A percentile compares a stretch with the other conserved stretches of the same genome.
Conservation (phyloP, 176 grass and related monocot genomes). For the Phoenix dactylifera region DNA sequence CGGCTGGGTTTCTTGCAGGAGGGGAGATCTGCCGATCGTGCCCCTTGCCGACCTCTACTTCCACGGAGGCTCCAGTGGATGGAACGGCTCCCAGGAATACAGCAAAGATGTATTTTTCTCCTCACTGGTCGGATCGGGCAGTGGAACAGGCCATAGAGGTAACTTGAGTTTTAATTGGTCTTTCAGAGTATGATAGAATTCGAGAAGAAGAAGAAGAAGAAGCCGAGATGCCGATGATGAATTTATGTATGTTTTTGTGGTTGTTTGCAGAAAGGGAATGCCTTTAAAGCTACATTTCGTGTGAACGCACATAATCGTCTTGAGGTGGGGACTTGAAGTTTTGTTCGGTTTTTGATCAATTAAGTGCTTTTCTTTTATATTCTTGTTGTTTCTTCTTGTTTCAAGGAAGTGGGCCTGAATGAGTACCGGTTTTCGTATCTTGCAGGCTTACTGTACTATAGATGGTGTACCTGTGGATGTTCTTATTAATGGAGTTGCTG, state of each 20-base stretch:
- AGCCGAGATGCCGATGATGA: no score
- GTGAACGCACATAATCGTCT: constrained; percentile 77
- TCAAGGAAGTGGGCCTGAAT: no score
- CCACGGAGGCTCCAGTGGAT: not conserved
- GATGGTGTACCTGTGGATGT: constrained; percentile 62
- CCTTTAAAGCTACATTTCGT: constrained; percentile 61
- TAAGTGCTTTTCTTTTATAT: no score
- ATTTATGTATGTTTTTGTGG: not conserved
- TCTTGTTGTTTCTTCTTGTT: no score
- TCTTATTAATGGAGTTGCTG: constrained; percentile 60
- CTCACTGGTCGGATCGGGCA: constrained; percentile 52
- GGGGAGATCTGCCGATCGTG: constrained; percentile 43
- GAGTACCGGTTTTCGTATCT: constrained; percentile 7
- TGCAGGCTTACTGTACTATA: constrained; percentile 93
- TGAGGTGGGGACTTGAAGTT: constrained; percentile 31
- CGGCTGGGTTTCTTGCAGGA: not conserved
- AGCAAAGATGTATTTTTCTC: constrained; percentile 42
- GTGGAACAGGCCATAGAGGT: constrained; percentile 78
- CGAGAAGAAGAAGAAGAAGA: no score
- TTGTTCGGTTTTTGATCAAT: not conserved
- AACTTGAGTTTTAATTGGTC: not conserved
- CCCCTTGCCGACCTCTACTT: constrained; percentile 35
- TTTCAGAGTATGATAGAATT: constrained; percentile 6
- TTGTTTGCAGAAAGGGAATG: constrained; percentile 51
- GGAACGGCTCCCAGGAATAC: not conserved